These are phyloP conservation scores for Teratosphaeria zuluensis DNA, from an alignment of 2,329 filamentous ascomycete species.

Conservation along the genomic window DNA sequence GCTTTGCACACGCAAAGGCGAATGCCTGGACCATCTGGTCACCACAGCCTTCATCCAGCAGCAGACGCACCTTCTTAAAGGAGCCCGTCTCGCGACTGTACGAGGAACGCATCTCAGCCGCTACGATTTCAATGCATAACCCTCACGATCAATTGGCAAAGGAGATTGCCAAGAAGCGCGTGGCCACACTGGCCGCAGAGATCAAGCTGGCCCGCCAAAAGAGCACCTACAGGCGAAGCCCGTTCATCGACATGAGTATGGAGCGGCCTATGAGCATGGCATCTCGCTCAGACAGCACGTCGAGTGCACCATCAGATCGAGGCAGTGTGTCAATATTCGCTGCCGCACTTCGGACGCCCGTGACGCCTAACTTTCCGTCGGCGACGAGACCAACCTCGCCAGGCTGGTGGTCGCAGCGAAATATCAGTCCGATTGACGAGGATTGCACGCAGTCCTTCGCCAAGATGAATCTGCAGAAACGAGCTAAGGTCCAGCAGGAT, in stretches of 20 bases:
- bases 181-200: conserved; percentile 34
- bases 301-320: not conserved
- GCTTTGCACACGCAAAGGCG: conserved; percentile 44
- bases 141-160: conserved; percentile 25
- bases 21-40: conserved; percentile 51
- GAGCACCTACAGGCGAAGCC: conserved; percentile 27
- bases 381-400: not conserved
- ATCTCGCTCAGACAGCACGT: conserved; percentile 13
- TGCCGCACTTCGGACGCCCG: not conserved
- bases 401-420: conserved; percentile 3
- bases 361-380: not conserved
- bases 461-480: conserved; percentile 10
- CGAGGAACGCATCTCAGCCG: conserved; percentile 38
- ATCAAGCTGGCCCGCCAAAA: conserved; percentile 29
- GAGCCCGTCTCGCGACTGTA: conserved; percentile 52
- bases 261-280: conserved; percentile 29
- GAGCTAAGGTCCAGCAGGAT: conserved; percentile 33
- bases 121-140: conserved; percentile 22
- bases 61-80: conserved; percentile 48
- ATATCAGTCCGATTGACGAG: conserved; percentile 22
- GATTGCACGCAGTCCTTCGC: conserved; percentile 14
- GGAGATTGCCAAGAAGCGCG: conserved; percentile 32
- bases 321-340: not conserved
- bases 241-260: conserved; percentile 27
- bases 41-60: conserved; percentile 32